Conservation (phyloP, 257 asterid genomes). For the Perilla frutescens region DNA sequence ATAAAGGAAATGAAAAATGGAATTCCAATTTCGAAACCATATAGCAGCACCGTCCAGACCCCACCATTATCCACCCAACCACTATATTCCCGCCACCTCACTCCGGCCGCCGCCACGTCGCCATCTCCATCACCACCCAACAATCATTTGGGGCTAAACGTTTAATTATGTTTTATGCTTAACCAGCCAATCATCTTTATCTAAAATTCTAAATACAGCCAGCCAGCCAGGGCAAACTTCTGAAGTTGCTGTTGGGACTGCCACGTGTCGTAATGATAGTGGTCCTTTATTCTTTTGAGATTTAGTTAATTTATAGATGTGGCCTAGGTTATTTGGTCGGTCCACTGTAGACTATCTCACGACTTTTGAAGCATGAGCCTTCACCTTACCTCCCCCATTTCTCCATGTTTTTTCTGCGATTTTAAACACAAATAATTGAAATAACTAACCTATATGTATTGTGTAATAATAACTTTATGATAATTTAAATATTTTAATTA, state of each 20-base stretch:
- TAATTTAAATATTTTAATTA: no score
- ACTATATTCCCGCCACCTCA: conserved; percentile 44
- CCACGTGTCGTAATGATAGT: conserved; percentile 25
- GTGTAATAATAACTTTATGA: neutral
- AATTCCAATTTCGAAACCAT: no score
- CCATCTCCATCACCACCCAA: conserved; percentile 24
- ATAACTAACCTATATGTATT: no score
- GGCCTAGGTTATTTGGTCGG: conserved; percentile 45
- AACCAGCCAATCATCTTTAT: conserved; percentile 13
- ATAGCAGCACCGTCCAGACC: conserved; percentile 40
- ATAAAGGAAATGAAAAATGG: neutral
- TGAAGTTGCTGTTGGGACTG: neutral
- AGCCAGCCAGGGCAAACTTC: neutral
- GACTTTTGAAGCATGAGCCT: neutral
- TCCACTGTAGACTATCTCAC: conserved; percentile 1
- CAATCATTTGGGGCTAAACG: conserved; percentile 33
- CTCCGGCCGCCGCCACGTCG: conserved; percentile 20
- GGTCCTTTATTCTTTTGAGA: neutral
- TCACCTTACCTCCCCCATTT: neutral
- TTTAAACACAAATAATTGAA: no score
- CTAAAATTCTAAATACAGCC: conserved; percentile 1
- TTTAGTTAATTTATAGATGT: conserved; percentile 24
- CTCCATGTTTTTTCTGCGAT: neutral
- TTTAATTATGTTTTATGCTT: neutral
- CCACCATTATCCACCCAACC: conserved; percentile 37